phyloP scores from a whole-genome alignment of 1,284 basidiomycete genomes.

The Trametes versicolor region DNA sequence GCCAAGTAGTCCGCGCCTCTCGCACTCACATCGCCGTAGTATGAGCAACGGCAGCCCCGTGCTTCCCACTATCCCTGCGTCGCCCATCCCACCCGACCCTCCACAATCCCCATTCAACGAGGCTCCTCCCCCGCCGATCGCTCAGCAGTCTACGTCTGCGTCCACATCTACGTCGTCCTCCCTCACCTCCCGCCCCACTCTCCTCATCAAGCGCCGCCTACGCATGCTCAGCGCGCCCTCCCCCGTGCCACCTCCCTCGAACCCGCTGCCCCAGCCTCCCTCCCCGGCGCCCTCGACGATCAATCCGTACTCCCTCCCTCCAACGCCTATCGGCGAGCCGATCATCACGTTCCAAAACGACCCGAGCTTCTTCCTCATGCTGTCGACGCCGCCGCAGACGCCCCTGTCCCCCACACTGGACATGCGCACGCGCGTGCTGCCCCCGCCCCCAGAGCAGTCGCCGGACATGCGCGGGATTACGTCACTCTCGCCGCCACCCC shows the following conservation, averaged over 20 bases:
- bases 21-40: slow-evolving; percentile 47
- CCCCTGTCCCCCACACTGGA: slow-evolving; percentile 34
- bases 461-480: slow-evolving; percentile 54
- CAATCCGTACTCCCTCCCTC: slow-evolving; percentile 40
- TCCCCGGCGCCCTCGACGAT: slow-evolving; percentile 40
- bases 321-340: slow-evolving; percentile 63
- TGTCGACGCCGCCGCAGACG: slow-evolving; percentile 51
- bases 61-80: slow-evolving; percentile 55
- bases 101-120: slow-evolving; percentile 57
- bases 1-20: slow-evolving; percentile 23
- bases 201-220: slow-evolving; percentile 61
- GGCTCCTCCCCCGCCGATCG: slow-evolving; percentile 48
- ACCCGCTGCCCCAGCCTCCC: slow-evolving; percentile 34
- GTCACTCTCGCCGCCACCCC: slow-evolving; percentile 69
- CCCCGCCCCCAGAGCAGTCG: slow-evolving; percentile 45
- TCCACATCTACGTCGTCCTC: background rate
- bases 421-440: slow-evolving; percentile 17
- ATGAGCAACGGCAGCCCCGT: slow-evolving; percentile 49
- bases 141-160: slow-evolving; percentile 50
- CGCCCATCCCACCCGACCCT: slow-evolving; percentile 49
- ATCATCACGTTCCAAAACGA: slow-evolving; percentile 64
- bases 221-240: slow-evolving; percentile 70
- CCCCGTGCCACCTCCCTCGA: slow-evolving; percentile 41
- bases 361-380: slow-evolving; percentile 64
- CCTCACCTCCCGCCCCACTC: slow-evolving; percentile 18